Conservation (phyloP, 495 filamentous ascomycete genomes). For the Aspergillus biplanus region DNA sequence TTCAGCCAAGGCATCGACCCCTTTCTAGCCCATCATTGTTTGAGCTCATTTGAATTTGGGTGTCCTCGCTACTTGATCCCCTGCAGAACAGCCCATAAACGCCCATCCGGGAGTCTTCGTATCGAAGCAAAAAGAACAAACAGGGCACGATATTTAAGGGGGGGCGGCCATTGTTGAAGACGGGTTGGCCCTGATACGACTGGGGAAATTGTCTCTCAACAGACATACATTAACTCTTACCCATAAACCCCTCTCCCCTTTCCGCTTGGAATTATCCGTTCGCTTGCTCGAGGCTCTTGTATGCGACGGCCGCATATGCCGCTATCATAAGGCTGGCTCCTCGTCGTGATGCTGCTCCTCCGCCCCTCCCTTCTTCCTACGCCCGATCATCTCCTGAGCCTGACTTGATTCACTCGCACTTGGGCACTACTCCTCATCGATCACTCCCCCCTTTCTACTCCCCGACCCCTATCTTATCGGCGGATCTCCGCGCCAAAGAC, state of each 20-base stretch:
- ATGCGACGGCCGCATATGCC: constrained; percentile 48
- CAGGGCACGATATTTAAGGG: not conserved
- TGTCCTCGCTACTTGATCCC: not conserved
- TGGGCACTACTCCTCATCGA: constrained; percentile 9
- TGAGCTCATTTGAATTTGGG: not conserved
- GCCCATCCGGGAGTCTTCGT: not conserved
- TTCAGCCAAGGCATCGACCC: constrained; percentile 14
- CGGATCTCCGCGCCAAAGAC: constrained; percentile 34
- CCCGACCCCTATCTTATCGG: constrained; percentile 14
- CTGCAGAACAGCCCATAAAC: not conserved
- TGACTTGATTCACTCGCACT: constrained; percentile 32
- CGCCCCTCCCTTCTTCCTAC: constrained; percentile 41
- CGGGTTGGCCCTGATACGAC: not conserved
- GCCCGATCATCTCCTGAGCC: constrained; percentile 31
- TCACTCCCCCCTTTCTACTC: constrained; percentile 24
- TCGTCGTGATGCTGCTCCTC: constrained; percentile 49
- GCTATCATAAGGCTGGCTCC: constrained; percentile 49
- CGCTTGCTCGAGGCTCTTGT: constrained; percentile 13
- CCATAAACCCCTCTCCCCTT: not conserved
- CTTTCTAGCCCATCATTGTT: not conserved
- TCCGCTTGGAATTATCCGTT: not conserved
- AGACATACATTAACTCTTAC: not conserved
- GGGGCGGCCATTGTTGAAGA: constrained; percentile 6
- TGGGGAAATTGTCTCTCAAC: not conserved
- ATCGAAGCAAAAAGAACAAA: not conserved